phyloP scores from a whole-genome alignment of 1,284 basidiomycete species.

The Rhodofomes roseus region DNA sequence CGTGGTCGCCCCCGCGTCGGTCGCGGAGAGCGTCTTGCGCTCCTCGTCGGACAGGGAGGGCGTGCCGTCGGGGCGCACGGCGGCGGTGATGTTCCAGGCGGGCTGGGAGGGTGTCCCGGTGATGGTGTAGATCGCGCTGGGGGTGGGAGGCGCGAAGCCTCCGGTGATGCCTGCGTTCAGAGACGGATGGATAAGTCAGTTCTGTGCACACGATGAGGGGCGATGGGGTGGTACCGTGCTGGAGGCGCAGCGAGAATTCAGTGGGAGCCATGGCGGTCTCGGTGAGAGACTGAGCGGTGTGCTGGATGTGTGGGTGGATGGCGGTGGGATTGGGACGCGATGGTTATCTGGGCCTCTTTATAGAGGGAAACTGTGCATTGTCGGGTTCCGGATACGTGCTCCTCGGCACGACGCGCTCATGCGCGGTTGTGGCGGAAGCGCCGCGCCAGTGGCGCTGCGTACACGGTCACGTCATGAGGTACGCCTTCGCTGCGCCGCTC shows the following conservation, averaged over 20 bases:
- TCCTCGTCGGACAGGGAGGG: conserved; percentile 38
- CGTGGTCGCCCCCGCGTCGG: conserved; percentile 30
- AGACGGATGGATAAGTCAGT: not conserved
- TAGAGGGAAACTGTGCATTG: not conserved
- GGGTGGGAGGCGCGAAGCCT: conserved; percentile 68
- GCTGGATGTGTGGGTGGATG: not conserved
- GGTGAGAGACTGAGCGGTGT: not conserved
- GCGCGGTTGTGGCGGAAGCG: not conserved
- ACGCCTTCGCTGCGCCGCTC: no score
- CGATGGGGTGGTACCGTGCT: conserved; percentile 26
- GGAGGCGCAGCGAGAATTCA: conserved; percentile 34
- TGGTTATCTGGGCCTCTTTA: not conserved
- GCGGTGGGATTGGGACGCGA: not conserved
- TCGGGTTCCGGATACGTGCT: not conserved
- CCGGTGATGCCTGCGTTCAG: conserved; percentile 57
- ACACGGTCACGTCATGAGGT: not conserved
- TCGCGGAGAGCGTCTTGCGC: conserved; percentile 41
- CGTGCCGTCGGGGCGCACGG: conserved; percentile 46
- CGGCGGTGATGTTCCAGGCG: conserved; percentile 42
- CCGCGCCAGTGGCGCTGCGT: not conserved
- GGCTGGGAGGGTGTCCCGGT: conserved; percentile 34
- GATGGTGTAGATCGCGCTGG: conserved; percentile 51
- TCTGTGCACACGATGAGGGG: not conserved
- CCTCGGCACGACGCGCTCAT: not conserved
- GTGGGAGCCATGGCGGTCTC: conserved; percentile 13